Base-by-base conservation (phyloP, 2,329 filamentous ascomycete genomes). In the Helminthosporium solani region DNA sequence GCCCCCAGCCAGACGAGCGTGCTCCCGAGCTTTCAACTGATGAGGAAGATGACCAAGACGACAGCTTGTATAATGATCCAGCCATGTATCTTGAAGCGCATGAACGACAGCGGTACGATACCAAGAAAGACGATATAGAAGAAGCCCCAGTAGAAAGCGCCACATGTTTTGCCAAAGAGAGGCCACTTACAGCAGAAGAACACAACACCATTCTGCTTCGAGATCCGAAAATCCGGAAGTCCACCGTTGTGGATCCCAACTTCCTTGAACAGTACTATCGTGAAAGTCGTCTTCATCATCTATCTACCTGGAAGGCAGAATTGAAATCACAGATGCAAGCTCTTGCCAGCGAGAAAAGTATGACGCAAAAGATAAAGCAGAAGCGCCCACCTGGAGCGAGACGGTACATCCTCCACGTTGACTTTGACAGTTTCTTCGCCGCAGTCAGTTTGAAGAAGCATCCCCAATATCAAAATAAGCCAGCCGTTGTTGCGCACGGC, bases 381-480 rank as follows among this genome's bases (percentile, higher is more conserved):
- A 79, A 84, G 59, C 76, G 78, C 33, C 77, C 78, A 20, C 75
- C 80, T 11, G 87, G 86, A 0, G 73, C 84, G 2, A 79, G 91
- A 49, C 77, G 87, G 40, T 99, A 97, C 60, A 80, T 99, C 42
- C 81, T 99, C 63, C 94, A 99, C 61, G 90, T 99, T 23, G 94
- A 99, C 65, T 99, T 99, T 67, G 95, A 99, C 71, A 94, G 90
- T 69, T 99, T 99, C 73, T 99, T 99, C 70, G 96, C 91, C 48
- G 89, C 95, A 0, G 89, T 99, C 0, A 96, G 94, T 0, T 71
- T 87, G 15, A 90, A 90, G 58, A 87, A 84, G 43, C 78, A 84
- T 19, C 90, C 92, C 0, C 83, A 95, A 16, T 85, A 82, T 49
- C 75, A 78, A 31, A 84, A 88, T 40, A 92, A 90, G 62, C 94